Conservation (phyloP, 108 stramenopile genomes). For the Skeletonema tropicum region DNA sequence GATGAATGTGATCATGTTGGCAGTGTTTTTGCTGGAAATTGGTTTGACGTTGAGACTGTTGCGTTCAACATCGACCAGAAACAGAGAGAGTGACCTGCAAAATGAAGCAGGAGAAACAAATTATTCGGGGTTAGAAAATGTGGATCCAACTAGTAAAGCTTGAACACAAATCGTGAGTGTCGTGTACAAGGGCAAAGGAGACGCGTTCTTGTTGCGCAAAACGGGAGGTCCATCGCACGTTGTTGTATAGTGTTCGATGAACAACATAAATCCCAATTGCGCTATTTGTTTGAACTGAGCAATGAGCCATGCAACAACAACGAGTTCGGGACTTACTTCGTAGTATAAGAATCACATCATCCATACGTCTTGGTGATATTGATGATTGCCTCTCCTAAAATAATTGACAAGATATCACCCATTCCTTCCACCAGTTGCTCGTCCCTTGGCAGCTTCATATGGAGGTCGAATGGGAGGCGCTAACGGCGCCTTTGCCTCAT, state of each 20-base stretch:
- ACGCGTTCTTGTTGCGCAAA: slow-evolving; percentile 66
- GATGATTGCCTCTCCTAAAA: no score
- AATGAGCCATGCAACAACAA: neutral
- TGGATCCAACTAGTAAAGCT: slow-evolving; percentile 60
- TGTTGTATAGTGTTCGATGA: slow-evolving; percentile 2
- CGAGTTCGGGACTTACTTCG: neutral
- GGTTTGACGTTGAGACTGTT: slow-evolving; percentile 31
- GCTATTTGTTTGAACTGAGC: neutral
- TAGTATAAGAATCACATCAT: neutral
- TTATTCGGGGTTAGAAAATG: slow-evolving; percentile 20
- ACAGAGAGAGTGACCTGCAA: neutral
- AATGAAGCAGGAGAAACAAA: neutral
- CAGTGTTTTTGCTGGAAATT: slow-evolving; percentile 10
- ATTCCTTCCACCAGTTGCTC: slow-evolving; percentile 13
- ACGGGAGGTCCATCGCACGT: slow-evolving; percentile 2
- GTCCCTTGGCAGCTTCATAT: slow-evolving; percentile 60
- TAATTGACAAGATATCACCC: no score
- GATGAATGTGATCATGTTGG: slow-evolving; percentile 29
- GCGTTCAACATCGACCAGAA: slow-evolving; percentile 4
- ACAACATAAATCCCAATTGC: slow-evolving; percentile 11
- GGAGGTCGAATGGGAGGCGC: slow-evolving; percentile 81
- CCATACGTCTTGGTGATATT: neutral
- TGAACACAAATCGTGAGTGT: slow-evolving; percentile 40
- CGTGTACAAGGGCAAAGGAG: slow-evolving; percentile 58
- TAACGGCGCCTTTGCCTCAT: slow-evolving; percentile 54